Evolutionary conservation across 2,329 filamentous ascomycete genomes (phyloP).

Genomic region (Sporothrix sp.): DNA sequence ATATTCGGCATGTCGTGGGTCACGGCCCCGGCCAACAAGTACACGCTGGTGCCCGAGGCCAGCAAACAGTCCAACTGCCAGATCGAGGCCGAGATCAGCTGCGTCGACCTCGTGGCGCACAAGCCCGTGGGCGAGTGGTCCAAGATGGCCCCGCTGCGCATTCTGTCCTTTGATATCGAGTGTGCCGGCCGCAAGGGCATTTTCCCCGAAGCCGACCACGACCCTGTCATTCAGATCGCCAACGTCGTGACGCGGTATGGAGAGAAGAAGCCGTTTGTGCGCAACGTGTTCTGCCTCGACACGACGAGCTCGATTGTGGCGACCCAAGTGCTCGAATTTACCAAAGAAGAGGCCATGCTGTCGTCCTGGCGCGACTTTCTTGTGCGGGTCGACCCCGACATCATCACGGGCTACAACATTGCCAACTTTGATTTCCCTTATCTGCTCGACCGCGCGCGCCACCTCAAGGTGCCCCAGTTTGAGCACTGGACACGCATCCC

Average conservation of each 20-base stretch:
- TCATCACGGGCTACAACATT: constrained; percentile 99
- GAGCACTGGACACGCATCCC: constrained; percentile 80
- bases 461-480: constrained; percentile 71
- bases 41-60: constrained; percentile 55
- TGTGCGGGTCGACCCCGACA: constrained; percentile 82
- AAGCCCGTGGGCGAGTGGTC: constrained; percentile 89
- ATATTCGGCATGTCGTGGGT: constrained; percentile 98
- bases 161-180: constrained; percentile 96
- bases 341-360: constrained; percentile 81
- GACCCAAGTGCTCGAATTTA: constrained; percentile 79
- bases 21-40: constrained; percentile 66
- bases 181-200: constrained; percentile 96
- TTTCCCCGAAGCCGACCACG: constrained; percentile 84
- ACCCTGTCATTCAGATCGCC: constrained; percentile 96
- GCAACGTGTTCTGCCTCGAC: constrained; percentile 93
- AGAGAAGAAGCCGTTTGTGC: constrained; percentile 88
- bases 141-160: constrained; percentile 90
- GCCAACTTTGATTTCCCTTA: constrained; percentile 98
- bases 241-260: constrained; percentile 92
- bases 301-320: constrained; percentile 90
- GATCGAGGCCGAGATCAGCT: constrained; percentile 82
- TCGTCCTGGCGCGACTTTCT: constrained; percentile 85
- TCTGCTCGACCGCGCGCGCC: constrained; percentile 74
- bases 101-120: constrained; percentile 75
- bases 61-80: constrained; percentile 86